Evolutionary conservation across 1,284 basidiomycete genomes (phyloP).

Genomic region (Hortiboletus rubellus): DNA sequence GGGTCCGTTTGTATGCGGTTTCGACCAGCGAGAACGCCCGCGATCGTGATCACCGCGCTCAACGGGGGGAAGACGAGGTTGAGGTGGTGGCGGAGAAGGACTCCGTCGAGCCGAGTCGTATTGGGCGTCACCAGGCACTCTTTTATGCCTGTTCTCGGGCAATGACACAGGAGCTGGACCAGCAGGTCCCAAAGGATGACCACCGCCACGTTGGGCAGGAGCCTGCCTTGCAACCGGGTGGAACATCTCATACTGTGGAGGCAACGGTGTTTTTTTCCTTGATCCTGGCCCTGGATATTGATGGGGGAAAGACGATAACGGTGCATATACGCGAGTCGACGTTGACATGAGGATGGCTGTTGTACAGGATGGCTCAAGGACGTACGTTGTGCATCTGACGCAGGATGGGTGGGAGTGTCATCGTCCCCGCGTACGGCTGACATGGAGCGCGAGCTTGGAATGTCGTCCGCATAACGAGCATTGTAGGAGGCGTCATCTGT

Average conservation of each 20-base stretch:
- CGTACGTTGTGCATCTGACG: conserved; percentile 43
- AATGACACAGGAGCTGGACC: background rate
- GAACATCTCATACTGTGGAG: conserved; percentile 39
- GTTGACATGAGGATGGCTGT: conserved; percentile 33
- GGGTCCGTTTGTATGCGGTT: conserved; percentile 11
- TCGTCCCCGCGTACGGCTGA: conserved; percentile 21
- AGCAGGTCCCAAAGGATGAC: conserved; percentile 4
- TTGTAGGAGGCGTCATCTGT: conserved; percentile 19
- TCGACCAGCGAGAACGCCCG: conserved; percentile 20
- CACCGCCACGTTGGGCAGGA: conserved; percentile 16
- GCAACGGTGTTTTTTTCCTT: conserved; percentile 38
- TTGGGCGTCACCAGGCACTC: conserved; percentile 1
- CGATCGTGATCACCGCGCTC: conserved; percentile 24
- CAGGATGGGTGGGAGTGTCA: conserved; percentile 18
- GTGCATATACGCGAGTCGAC: conserved; percentile 26
- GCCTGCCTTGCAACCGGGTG: conserved; percentile 27
- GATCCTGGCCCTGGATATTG: conserved; percentile 27
- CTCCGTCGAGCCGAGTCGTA: conserved; percentile 14
- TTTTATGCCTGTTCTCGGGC: conserved; percentile 6
- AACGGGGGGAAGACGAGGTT: background rate
- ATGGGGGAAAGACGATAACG: conserved; percentile 13
- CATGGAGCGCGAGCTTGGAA: conserved; percentile 18
- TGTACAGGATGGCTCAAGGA: conserved; percentile 38
- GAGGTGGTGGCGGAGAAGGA: conserved; percentile 14
- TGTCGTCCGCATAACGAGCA: conserved; percentile 21